These are phyloP conservation scores for Ceratocystiopsis brevicomis DNA, from an alignment of 2,329 filamentous ascomycete genomes.

Conservation along the genomic window DNA sequence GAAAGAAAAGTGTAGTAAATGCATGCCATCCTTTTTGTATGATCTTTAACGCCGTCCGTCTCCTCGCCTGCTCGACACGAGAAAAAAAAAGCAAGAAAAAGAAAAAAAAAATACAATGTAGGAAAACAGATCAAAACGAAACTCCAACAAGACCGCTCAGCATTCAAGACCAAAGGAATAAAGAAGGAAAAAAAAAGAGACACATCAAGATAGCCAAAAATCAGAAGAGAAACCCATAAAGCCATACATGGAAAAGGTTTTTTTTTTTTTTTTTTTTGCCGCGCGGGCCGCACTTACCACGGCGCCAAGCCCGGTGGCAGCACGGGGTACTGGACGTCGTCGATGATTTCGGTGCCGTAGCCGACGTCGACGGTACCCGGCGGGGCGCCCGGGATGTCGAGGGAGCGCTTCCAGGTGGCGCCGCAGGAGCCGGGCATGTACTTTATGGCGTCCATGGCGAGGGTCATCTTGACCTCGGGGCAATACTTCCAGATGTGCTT, in stretches of 20 bases:
- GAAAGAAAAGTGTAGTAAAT: too few relatives aligned
- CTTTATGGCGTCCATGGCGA: constrained; percentile 33
- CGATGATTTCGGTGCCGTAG: constrained; percentile 22
- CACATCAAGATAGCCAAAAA: not conserved
- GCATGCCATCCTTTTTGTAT: too few relatives aligned
- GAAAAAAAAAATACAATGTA: not conserved
- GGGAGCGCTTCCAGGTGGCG: constrained; percentile 25
- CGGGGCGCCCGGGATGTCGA: constrained; percentile 8
- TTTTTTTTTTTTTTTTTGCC: too few relatives aligned
- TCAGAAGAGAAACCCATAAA: not conserved
- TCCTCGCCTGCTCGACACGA: too few relatives aligned
- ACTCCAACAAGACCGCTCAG: not conserved
- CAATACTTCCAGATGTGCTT: constrained; percentile 37
- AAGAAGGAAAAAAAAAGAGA: not conserved
- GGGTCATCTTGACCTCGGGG: constrained; percentile 38
- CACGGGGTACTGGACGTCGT: constrained; percentile 22
- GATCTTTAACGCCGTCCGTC: too few relatives aligned
- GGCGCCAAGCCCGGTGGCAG: constrained; percentile 18
- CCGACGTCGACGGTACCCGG: constrained; percentile 12
- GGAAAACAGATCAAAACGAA: not conserved
- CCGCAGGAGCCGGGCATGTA: constrained; percentile 30
- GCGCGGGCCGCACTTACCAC: too few relatives aligned
- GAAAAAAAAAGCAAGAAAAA: not conserved
- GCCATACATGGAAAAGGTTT: not conserved
- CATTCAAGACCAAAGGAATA: not conserved